These are phyloP conservation scores for Rhodofomes roseus DNA, from an alignment of 1,284 basidiomycete genomes.

Conservation along the genomic window DNA sequence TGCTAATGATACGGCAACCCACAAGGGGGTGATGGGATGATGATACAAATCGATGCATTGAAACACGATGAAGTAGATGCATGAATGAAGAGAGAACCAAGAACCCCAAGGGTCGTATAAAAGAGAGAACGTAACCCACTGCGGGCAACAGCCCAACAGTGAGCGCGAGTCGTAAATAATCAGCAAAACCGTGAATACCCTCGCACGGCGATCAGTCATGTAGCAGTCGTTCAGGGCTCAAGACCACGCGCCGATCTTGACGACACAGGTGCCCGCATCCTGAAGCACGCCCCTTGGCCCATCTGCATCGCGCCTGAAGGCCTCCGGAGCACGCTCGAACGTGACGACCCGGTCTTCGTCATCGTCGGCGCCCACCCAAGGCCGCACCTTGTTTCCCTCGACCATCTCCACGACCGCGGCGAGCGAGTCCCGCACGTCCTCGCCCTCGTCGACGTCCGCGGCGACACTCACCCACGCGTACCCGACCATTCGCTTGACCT, in stretches of 20 bases:
- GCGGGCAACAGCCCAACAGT: not conserved
- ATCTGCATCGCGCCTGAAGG: constrained; percentile 30
- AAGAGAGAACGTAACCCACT: not conserved
- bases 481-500: constrained; percentile 40
- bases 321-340: constrained; percentile 60
- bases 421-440: constrained; percentile 63
- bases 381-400: constrained; percentile 26
- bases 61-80: not conserved
- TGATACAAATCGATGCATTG: not conserved
- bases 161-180: not conserved
- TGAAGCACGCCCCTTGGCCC: constrained; percentile 26
- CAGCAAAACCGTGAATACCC: not conserved
- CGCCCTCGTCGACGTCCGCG: constrained; percentile 78
- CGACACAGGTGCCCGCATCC: constrained; percentile 34
- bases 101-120: no score
- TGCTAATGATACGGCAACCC: not conserved
- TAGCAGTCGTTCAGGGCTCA: not conserved
- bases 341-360: constrained; percentile 37
- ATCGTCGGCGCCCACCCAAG: constrained; percentile 34
- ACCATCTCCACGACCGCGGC: constrained; percentile 52
- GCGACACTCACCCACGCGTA: constrained; percentile 74
- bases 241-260: constrained; percentile 25
- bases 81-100: not conserved
- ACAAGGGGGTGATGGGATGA: not conserved
- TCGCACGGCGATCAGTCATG: not conserved